phyloP scores from a whole-genome alignment of 805 yeast species.

The Zygoascus flipseniorum region DNA sequence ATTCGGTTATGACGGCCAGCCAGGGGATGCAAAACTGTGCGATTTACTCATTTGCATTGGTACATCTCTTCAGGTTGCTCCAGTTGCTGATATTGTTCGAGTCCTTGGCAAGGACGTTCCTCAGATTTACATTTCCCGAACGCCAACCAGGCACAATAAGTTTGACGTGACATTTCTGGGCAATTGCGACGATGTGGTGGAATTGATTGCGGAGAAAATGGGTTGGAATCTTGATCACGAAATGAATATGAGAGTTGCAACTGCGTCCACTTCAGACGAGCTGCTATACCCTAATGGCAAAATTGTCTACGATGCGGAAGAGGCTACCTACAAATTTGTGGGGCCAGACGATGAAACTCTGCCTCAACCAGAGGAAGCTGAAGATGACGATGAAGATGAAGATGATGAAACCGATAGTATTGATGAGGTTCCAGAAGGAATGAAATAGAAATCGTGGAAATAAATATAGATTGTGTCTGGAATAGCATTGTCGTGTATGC shows the following conservation, averaged over 20 bases:
- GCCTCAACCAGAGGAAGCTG: neutral
- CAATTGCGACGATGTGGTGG: constrained; percentile 73
- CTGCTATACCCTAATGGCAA: constrained; percentile 19
- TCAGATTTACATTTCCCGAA: constrained; percentile 70
- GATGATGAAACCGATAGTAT: neutral
- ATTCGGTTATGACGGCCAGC: constrained; percentile 30
- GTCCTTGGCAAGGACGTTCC: constrained; percentile 66
- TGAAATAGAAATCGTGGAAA: neutral
- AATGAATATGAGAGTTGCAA: constrained; percentile 11
- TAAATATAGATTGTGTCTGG: neutral
- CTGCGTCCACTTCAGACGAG: neutral
- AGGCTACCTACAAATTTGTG: constrained; percentile 16
- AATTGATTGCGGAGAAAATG: constrained; percentile 48
- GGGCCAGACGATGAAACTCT: neutral
- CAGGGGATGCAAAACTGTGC: constrained; percentile 55
- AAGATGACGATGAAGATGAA: neutral
- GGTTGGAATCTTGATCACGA: constrained; percentile 54
- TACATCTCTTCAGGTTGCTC: constrained; percentile 85
- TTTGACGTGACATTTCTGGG: constrained; percentile 76
- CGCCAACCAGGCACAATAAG: constrained; percentile 64
- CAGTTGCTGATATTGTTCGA: constrained; percentile 83
- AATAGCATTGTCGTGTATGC: constrained; percentile 1
- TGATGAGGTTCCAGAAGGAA: neutral
- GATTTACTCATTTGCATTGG: constrained; percentile 82
- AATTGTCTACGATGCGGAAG: constrained; percentile 20